Evolutionary conservation across 2,329 filamentous ascomycete species (phyloP).

Genomic region (Aspergillus intermedius): DNA sequence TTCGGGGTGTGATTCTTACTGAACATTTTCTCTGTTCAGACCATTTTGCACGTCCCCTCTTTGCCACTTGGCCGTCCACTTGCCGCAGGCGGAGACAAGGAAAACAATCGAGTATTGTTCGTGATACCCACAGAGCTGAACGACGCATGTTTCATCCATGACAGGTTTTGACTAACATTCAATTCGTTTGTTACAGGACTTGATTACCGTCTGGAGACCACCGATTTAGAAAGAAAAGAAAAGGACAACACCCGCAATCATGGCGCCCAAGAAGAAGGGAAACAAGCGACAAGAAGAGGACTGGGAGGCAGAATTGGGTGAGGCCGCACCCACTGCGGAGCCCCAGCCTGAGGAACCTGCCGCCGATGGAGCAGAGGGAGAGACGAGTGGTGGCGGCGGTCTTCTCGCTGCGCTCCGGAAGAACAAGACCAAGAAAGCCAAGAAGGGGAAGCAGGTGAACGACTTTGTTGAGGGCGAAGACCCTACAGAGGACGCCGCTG

Average conservation of each 20-base stretch:
- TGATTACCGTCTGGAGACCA: not conserved
- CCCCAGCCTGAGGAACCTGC: constrained; percentile 43
- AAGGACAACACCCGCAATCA: constrained; percentile 36
- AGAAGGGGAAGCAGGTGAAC: constrained; percentile 71
- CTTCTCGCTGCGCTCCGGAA: constrained; percentile 75
- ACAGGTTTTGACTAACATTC: not conserved
- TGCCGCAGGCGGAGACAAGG: not conserved
- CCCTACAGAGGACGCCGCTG: constrained; percentile 36
- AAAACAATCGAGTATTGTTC: constrained; percentile 1
- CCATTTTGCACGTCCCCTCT: not conserved
- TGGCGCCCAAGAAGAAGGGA: constrained; percentile 95
- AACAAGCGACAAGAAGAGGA: constrained; percentile 80
- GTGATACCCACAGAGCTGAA: constrained; percentile 5
- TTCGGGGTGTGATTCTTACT: not conserved
- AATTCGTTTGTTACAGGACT: not conserved
- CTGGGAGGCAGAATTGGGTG: constrained; percentile 90
- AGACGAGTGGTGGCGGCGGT: constrained; percentile 55
- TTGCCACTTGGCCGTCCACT: not conserved
- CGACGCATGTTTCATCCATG: not conserved
- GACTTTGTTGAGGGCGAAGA: constrained; percentile 68
- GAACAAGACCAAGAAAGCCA: constrained; percentile 80
- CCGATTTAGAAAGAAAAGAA: not conserved
- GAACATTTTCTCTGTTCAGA: not conserved
- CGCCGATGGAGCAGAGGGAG: constrained; percentile 48
- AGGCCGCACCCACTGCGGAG: constrained; percentile 52